Conservation (phyloP, 2,329 filamentous ascomycete species). For the Ophiocordyceps sinensis region DNA sequence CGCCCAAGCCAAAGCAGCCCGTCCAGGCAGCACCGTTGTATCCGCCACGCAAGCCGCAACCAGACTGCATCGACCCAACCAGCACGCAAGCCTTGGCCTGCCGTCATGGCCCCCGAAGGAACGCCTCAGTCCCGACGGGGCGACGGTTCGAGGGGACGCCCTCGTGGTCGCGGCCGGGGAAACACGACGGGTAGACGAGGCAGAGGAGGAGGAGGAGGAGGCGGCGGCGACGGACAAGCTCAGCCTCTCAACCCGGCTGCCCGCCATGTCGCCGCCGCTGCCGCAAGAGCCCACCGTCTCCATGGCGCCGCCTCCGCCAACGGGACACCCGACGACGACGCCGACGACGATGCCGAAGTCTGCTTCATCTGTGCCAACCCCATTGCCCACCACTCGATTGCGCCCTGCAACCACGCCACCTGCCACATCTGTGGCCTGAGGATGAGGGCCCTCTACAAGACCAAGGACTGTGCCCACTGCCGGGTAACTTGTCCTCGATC, state of each 20-base stretch:
- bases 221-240: not conserved
- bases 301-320: constrained; percentile 13
- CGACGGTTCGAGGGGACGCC: constrained; percentile 21
- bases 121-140: constrained; percentile 11
- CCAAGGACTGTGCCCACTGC: constrained; percentile 92
- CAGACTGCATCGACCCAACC: too few relatives aligned
- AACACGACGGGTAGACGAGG: not conserved
- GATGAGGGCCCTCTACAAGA: constrained; percentile 89
- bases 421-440: constrained; percentile 92
- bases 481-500: constrained; percentile 40
- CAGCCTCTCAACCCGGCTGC: constrained; percentile 13
- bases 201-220: not conserved
- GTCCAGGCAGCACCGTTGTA: too few relatives aligned
- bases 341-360: constrained; percentile 57
- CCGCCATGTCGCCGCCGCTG: constrained; percentile 15
- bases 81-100: not conserved
- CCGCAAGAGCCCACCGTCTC: constrained; percentile 10
- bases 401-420: constrained; percentile 90
- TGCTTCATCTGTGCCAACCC: constrained; percentile 97
- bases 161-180: constrained; percentile 22
- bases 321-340: constrained; percentile 32
- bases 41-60: not conserved
- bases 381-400: constrained; percentile 73
- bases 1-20: too few relatives aligned
- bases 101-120: constrained; percentile 7